Base-by-base conservation (phyloP, 257 asterid species). In the Penstemon eatonii region DNA sequence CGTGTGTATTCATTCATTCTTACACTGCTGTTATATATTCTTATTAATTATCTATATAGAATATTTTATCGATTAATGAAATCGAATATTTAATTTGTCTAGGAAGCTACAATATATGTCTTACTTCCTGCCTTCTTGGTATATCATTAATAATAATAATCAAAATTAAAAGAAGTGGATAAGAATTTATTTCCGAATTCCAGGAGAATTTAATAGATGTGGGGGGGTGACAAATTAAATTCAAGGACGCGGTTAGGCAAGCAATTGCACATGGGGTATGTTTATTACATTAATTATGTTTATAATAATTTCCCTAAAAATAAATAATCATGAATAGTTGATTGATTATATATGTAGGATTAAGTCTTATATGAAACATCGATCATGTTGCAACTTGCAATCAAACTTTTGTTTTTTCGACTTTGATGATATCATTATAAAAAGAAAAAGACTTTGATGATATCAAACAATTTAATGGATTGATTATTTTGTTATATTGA, bases 111-210 rank as follows among this genome's bases (percentile, higher is more conserved):
- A 9, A 39, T 15, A 15, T 15, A 60, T 55, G 19, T 66, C 65
- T 60, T 60, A 50, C 65, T 42, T 60, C 62, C 62, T 66, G 40
- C 71, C 46, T 47, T 41, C 71, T 19, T 52, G 71, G 68, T 44
- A 47, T 63, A 56, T 63, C 56, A 62, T 54, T 25, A 63, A 63
- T 63, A 45, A 50, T 37, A 25, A 25, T 25, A 25, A 25, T 25
- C 33, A 25, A 8, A 45, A 45, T 45, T 0, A 8, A 25, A 6
- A 49, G 54, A 49, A 49, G 0, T 15, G 54, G n/a, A 49, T 49
- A 49, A 49, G 5, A 15, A 49, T 49, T 12, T 49, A 46, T 49
- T 10, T 49, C 10, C 15, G 4, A 3, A 49, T 49, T 49, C 15
- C n/a, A 49, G 15, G 54, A 49, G 54, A 49, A 49, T 13, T 7